Conservation (phyloP, 108 stramenopile species). For the Cafeteria roenbergensis region DNA sequence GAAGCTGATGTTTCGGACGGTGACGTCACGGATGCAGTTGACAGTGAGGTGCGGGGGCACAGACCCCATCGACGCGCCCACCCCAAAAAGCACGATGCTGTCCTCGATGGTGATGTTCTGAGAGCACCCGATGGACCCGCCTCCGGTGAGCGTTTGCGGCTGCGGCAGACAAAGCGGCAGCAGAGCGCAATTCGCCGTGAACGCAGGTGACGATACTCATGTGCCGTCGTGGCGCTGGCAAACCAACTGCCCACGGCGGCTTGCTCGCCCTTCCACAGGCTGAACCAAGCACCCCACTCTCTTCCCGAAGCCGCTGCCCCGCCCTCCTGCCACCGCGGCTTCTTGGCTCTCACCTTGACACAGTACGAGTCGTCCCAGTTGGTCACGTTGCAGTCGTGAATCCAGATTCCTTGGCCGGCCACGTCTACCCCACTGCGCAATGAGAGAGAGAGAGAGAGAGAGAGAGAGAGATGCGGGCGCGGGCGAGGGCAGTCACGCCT, state of each 20-base stretch:
- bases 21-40: constrained; percentile 14
- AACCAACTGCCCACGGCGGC: too few species aligned
- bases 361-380: constrained; percentile 13
- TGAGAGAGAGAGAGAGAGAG: neutral
- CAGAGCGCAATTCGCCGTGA: too few species aligned
- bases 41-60: constrained; percentile 3
- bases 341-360: too few species aligned
- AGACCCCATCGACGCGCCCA: constrained; percentile 13
- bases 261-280: too few species aligned
- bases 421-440: constrained; percentile 7
- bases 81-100: neutral
- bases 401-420: neutral
- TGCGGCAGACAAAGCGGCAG: too few species aligned
- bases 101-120: neutral
- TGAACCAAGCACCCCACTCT: too few species aligned
- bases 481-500: neutral
- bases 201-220: too few species aligned
- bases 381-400: constrained; percentile 9
- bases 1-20: constrained; percentile 11
- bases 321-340: too few species aligned
- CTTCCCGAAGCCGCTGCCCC: too few species aligned
- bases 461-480: neutral
- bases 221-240: too few species aligned
- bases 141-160: too few species aligned
- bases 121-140: neutral